Evolutionary conservation across 805 yeast species (phyloP).

Genomic region (Saccharomycopsis javanensis): DNA sequence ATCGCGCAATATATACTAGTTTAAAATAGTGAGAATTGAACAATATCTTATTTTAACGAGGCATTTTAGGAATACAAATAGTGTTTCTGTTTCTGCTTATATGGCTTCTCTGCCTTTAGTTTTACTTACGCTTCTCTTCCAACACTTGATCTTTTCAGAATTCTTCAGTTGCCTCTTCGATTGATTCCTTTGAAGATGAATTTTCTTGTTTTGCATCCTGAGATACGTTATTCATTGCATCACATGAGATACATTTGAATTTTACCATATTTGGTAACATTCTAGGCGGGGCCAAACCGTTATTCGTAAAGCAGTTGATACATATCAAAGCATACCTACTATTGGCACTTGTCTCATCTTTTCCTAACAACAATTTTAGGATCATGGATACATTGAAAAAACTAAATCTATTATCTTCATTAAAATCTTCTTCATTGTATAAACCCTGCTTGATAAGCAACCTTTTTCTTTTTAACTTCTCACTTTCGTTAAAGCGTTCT

Average conservation of each 20-base stretch:
- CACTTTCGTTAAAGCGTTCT: constrained; percentile 5
- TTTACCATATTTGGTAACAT: constrained; percentile 29
- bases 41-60: too few relatives aligned
- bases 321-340: constrained; percentile 37
- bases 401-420: not conserved
- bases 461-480: constrained; percentile 12
- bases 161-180: too few relatives aligned
- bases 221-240: constrained; percentile 19
- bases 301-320: constrained; percentile 33
- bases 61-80: too few relatives aligned
- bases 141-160: not conserved
- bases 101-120: too few relatives aligned
- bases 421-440: constrained; percentile 9
- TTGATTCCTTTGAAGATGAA: too few relatives aligned
- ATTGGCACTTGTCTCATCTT: constrained; percentile 31
- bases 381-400: not conserved
- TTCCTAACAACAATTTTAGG: constrained; percentile 22
- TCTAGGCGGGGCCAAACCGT: constrained; percentile 40
- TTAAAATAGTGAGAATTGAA: too few relatives aligned
- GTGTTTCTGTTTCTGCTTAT: too few relatives aligned
- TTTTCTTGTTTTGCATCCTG: too few relatives aligned
- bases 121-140: too few relatives aligned
- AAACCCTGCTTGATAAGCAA: constrained; percentile 8
- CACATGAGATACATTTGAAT: constrained; percentile 34
- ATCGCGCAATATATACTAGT: too few relatives aligned